These are phyloP conservation scores for Exophiala alcalophila DNA, from an alignment of 2,329 filamentous ascomycete species.

Conservation along the genomic window DNA sequence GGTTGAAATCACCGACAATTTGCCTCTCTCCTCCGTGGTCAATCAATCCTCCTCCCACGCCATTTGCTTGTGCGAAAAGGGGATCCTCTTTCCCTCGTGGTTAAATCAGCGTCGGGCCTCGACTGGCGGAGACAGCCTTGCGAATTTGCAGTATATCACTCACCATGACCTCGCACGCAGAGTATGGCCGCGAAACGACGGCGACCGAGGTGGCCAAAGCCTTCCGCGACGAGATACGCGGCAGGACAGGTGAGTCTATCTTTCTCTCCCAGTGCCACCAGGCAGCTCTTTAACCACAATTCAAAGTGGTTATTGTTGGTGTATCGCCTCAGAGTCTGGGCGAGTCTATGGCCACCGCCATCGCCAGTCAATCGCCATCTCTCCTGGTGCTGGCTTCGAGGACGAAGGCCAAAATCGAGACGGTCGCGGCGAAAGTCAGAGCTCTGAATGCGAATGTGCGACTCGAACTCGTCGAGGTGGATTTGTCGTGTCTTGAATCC, in stretches of 20 bases:
- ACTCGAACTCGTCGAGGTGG: conserved; percentile 34
- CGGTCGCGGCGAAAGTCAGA: conserved; percentile 33
- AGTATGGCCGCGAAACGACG: conserved; percentile 13
- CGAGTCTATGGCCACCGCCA: conserved; percentile 36
- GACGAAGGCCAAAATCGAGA: conserved; percentile 36
- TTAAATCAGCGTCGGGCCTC: not conserved
- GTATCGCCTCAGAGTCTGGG: conserved; percentile 41
- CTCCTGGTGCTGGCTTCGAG: conserved; percentile 43
- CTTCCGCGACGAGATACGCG: conserved; percentile 28
- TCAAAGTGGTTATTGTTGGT: conserved; percentile 43
- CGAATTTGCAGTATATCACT: not conserved
- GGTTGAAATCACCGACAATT: too few species aligned
- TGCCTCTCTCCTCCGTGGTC: too few species aligned
- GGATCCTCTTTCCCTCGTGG: too few species aligned
- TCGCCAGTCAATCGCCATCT: conserved; percentile 38
- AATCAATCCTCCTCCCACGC: too few species aligned
- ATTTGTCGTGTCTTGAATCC: conserved; percentile 36
- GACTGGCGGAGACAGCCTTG: not conserved
- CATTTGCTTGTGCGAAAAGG: too few species aligned
- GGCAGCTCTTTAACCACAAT: conserved; percentile 8
- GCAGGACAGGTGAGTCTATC: conserved; percentile 28
- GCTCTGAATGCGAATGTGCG: conserved; percentile 25
- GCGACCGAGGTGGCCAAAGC: conserved; percentile 25
- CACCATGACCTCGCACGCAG: conserved; percentile 18
- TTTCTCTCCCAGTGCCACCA: conserved; percentile 34